Base-by-base conservation (phyloP, 2,329 filamentous ascomycete genomes). In the Botrytis squamosa region DNA sequence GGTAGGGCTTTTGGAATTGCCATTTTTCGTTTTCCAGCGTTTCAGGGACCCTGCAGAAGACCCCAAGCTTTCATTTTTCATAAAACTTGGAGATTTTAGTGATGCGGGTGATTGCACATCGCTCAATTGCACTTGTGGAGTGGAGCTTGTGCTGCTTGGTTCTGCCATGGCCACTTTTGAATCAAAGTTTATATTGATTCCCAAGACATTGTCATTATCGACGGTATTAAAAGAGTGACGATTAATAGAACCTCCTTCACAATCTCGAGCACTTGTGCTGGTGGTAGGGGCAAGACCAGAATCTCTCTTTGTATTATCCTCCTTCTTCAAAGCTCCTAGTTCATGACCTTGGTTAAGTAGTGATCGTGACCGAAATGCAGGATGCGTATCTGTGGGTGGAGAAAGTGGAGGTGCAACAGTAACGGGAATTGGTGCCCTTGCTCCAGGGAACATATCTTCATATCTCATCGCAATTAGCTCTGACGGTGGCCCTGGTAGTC, bases 391-490 rank as follows among this genome's bases (percentile, higher is more conserved):
- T 14, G 64, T 74, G 2, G 79, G 78, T 18, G 79, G 79, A 36
- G 72, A 66, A 42, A 76, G 75, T n/a, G 78, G 78, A 33, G 80
- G 80, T 33, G 79, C 74, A 38, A 80, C 75, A 22, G 77, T 81
- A 5, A 81, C 78, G 64, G 86, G 85, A 76, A 89, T 87, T 52
- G 89, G 89, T 74, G 87, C 87, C 80, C 88, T 86, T 66, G 87
- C 87, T 36, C 46, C 49, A 77, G 87, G 85, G 69, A 86, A 82
- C 52, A 87, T 88, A 81, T 90, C 86, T 79, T 91, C 89, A 82
- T 91, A 91, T 74, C 88, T 86, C 72, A 91, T 79, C 66, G 85
- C 85, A 74, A 90, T 84, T 77, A 90, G 68, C 16, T 74, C 76
- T 55, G n/a, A 29, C 1, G 52, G n/a, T 55, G 90, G 66, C 16